A percentile compares a stretch with the other conserved stretches of the same genome.
These are phyloP conservation scores for Thelonectria blattea DNA, from an alignment of 2,329 filamentous ascomycete species.

Conservation along the genomic window DNA sequence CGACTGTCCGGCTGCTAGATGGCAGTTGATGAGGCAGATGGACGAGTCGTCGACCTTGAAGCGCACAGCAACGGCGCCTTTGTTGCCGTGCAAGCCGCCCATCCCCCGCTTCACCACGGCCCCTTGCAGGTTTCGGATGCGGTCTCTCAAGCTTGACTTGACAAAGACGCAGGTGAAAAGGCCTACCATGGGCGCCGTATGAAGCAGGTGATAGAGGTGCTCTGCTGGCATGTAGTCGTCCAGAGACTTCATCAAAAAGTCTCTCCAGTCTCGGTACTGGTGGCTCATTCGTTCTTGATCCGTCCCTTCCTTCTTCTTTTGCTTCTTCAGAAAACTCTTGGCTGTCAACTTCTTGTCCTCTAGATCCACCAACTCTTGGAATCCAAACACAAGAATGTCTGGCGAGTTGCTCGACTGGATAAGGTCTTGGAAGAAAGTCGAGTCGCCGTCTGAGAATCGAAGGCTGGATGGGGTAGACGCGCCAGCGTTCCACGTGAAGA, in stretches of 20 bases:
- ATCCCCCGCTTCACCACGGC: conserved; percentile 94
- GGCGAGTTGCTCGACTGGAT: conserved; percentile 78
- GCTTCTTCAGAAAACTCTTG: conserved; percentile 91
- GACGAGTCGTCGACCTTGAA: conserved; percentile 94
- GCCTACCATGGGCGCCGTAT: conserved; percentile 86
- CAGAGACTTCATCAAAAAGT: conserved; percentile 81
- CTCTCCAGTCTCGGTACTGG: conserved; percentile 95
- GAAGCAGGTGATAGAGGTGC: conserved; percentile 82
- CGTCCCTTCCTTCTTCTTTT: conserved; percentile 81
- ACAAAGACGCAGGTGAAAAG: conserved; percentile 97
- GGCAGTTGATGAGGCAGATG: conserved; percentile 95
- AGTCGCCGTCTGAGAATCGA: conserved; percentile 71
- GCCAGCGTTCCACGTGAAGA: conserved; percentile 97
- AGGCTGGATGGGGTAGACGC: conserved; percentile 90
- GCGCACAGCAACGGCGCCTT: conserved; percentile 90
- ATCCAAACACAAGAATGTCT: conserved; percentile 93
- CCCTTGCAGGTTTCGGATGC: conserved; percentile 77
- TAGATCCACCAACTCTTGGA: conserved; percentile 97
- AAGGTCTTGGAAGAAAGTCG: conserved; percentile 80
- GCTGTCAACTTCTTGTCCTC: conserved; percentile 97
- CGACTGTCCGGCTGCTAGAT: conserved; percentile 91
- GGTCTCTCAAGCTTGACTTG: conserved; percentile 75
- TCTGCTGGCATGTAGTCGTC: conserved; percentile 82
- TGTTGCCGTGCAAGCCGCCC: conserved; percentile 95
- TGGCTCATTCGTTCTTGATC: conserved; percentile 94